Percentiles rank a stretch among this genome's conserved stretches.
These are phyloP conservation scores for Penicillium sp. DNA, from an alignment of 2,329 filamentous ascomycete species.

Conservation along the genomic window DNA sequence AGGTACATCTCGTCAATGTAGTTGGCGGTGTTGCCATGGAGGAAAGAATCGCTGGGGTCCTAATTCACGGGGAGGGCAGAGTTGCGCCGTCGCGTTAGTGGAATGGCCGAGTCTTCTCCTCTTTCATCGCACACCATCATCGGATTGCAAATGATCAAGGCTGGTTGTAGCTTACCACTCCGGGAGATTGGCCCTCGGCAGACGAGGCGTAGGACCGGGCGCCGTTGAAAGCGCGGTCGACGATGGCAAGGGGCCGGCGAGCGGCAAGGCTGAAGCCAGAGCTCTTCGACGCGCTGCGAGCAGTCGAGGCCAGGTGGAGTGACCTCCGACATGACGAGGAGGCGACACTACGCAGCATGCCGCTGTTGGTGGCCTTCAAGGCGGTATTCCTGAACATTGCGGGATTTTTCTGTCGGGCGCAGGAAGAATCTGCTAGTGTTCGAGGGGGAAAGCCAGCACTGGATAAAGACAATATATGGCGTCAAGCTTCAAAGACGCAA, in stretches of 20 bases:
- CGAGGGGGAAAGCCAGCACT: slow-evolving; percentile 1
- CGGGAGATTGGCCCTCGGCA: slow-evolving; percentile 57
- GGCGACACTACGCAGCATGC: slow-evolving; percentile 37
- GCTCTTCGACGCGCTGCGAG: slow-evolving; percentile 31
- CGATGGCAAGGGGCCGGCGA: slow-evolving; percentile 44
- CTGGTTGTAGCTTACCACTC: slow-evolving; percentile 53
- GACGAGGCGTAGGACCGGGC: slow-evolving; percentile 58
- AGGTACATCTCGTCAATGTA: slow-evolving; percentile 99
- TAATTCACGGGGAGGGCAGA: slow-evolving; percentile 30
- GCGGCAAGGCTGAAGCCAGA: slow-evolving; percentile 38
- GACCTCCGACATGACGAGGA: slow-evolving; percentile 34
- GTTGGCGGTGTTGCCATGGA: slow-evolving; percentile 94
- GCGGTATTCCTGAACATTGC: slow-evolving; percentile 42
- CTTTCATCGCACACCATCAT: slow-evolving; percentile 9
- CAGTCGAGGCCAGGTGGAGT: slow-evolving; percentile 34
- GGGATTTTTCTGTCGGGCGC: slow-evolving; percentile 29
- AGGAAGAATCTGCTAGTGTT: slow-evolving; percentile 12
- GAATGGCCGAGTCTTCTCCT: slow-evolving; percentile 8
- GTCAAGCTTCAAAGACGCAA: slow-evolving; percentile 7
- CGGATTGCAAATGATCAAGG: slow-evolving; percentile 8
- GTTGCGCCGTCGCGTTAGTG: slow-evolving; percentile 27
- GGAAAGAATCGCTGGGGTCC: slow-evolving; percentile 93
- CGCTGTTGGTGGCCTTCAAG: slow-evolving; percentile 40
- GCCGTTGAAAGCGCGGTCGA: slow-evolving; percentile 37
- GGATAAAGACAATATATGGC: slow-evolving; percentile 5